Evolutionary conservation across 345 rosid species (phyloP).

Genomic region (Lepidium didymum): DNA sequence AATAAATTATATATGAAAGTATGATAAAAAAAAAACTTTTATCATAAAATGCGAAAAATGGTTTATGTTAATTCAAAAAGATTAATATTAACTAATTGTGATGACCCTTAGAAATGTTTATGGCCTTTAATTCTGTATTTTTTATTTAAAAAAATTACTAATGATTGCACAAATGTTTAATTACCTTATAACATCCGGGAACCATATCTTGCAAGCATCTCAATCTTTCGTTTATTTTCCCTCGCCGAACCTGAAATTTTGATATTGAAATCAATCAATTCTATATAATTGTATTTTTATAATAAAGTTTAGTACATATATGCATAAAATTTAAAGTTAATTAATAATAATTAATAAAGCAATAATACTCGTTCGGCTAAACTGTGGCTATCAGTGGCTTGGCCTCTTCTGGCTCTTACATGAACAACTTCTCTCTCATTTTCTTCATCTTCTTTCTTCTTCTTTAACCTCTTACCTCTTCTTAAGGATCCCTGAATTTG

Average conservation of each 20-base stretch:
- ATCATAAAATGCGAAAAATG: background rate
- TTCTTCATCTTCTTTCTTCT: conserved; percentile 29
- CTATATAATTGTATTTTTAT: too few species aligned
- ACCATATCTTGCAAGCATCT: conserved; percentile 64
- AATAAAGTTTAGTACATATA: too few species aligned
- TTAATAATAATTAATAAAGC: background rate
- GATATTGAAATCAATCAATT: too few species aligned
- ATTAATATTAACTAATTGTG: background rate
- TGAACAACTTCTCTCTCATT: conserved; percentile 68
- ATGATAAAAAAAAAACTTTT: too few species aligned
- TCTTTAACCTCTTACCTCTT: conserved; percentile 48
- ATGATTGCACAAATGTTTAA: too few species aligned
- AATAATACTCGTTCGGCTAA: conserved; percentile 75
- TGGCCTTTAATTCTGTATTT: too few species aligned
- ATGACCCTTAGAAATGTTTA: too few species aligned
- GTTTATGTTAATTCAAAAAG: background rate
- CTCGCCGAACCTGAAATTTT: conserved; percentile 54
- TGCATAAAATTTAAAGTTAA: too few species aligned
- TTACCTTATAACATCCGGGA: conserved; percentile 79
- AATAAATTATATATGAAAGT: too few species aligned
- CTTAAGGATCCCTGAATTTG: conserved; percentile 13
- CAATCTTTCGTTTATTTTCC: conserved; percentile 67
- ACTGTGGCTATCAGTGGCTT: conserved; percentile 93
- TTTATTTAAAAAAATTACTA: too few species aligned
- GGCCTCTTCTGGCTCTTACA: conserved; percentile 93